These are phyloP conservation scores for Cystobasidium onofrii DNA, from an alignment of 768 basidiomycete genomes.

Conservation along the genomic window DNA sequence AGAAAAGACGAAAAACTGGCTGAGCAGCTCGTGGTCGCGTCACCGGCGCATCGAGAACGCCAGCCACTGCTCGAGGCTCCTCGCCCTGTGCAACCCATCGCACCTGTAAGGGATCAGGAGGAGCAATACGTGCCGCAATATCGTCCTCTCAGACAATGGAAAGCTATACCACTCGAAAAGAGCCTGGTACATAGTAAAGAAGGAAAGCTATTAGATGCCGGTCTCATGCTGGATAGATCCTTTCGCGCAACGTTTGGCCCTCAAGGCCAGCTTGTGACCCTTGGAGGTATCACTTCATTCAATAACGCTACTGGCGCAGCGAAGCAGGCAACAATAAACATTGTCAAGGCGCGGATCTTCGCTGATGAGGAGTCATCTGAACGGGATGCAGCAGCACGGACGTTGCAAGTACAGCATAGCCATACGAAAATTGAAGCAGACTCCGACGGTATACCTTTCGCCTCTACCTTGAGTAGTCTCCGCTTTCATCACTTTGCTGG, in stretches of 20 bases:
- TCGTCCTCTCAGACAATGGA: slow-evolving; percentile 33
- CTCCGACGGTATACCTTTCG: not conserved
- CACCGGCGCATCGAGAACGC: slow-evolving; percentile 56
- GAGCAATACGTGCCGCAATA: slow-evolving; percentile 22
- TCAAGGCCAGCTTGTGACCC: slow-evolving; percentile 63
- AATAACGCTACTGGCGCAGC: not conserved
- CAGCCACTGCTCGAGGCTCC: not conserved
- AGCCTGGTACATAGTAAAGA: slow-evolving; percentile 63
- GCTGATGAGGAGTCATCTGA: not conserved
- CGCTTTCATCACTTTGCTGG: slow-evolving; percentile 69
- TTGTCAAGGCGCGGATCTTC: not conserved
- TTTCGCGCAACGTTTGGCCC: slow-evolving; percentile 89
- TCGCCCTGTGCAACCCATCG: not conserved
- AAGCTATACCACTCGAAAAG: slow-evolving; percentile 41
- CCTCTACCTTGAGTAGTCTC: slow-evolving; percentile 46
- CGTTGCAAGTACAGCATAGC: slow-evolving; percentile 66
- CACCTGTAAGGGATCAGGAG: not conserved
- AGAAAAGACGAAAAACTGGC: not conserved
- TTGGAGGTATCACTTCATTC: slow-evolving; percentile 55
- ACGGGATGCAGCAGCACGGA: slow-evolving; percentile 49
- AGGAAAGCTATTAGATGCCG: slow-evolving; percentile 65
- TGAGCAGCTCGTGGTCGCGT: not conserved
- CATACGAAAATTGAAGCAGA: slow-evolving; percentile 24
- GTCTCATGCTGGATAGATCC: slow-evolving; percentile 72
- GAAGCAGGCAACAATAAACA: not conserved